Evolutionary conservation across 192 early-diverging fungal genomes (phyloP).

Genomic region (Entomortierella lignicola): DNA sequence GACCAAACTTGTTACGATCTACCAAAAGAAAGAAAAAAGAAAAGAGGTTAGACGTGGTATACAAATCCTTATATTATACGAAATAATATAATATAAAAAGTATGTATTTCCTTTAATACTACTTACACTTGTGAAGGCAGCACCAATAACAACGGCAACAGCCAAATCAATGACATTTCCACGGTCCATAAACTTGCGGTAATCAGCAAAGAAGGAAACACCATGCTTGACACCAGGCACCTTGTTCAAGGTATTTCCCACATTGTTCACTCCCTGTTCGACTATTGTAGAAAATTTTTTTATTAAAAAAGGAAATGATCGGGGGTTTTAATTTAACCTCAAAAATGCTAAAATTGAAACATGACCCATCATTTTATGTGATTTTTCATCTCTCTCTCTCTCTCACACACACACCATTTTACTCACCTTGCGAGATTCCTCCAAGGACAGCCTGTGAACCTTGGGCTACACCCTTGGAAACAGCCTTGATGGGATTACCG

Average conservation of each 20-base stretch:
- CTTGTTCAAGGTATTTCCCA: slow-evolving; percentile 22
- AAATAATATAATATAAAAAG: no score
- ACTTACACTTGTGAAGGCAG: slow-evolving; percentile 53
- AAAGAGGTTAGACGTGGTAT: no score
- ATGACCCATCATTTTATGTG: not conserved
- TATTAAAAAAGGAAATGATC: not conserved
- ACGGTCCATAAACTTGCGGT: slow-evolving; percentile 63
- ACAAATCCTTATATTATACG: no score
- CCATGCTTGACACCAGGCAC: slow-evolving; percentile 58
- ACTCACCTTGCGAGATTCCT: slow-evolving; percentile 44
- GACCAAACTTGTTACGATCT: slow-evolving; percentile 58
- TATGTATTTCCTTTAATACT: no score
- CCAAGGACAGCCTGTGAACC: slow-evolving; percentile 35
- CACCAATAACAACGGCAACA: slow-evolving; percentile 73
- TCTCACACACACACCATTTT: no score
- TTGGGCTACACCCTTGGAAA: slow-evolving; percentile 25
- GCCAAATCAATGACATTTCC: slow-evolving; percentile 76
- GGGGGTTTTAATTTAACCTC: not conserved
- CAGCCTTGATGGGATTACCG: slow-evolving; percentile 47
- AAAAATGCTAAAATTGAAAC: not conserved
- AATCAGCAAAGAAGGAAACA: slow-evolving; percentile 63
- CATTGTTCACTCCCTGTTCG: slow-evolving; percentile 48
- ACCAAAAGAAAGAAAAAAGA: slow-evolving; percentile 5
- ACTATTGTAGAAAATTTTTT: slow-evolving; percentile 8
- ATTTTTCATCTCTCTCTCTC: no score